Base-by-base conservation (phyloP, 768 basidiomycete species). In the Boletus pseudopeckii region DNA sequence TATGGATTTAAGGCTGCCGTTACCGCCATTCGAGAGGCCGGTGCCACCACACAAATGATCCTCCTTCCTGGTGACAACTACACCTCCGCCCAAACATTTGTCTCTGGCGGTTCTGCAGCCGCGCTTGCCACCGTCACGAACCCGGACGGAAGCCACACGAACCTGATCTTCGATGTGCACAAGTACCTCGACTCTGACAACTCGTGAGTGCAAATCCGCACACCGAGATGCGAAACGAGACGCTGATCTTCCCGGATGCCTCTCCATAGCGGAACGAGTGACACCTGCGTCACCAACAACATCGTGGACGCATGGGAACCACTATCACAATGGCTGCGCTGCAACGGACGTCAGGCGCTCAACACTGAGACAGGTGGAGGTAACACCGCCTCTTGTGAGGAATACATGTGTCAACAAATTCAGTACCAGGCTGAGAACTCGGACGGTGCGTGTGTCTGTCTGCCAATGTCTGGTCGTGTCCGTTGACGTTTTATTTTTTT, bases 321-420 rank as follows among this genome's bases (percentile, higher is more conserved):
- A 4, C 72, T 82, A 1, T 26, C 43, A 11, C 10, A 28, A 7
- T 44, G 43, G 43, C 43, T 44, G 17, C 43, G 43, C 1, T 44
- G 43, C 26, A 44, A 44, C 10, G 43, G 72, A 5, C 71, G 81
- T 14, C 77, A 80, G 58, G 83, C 80, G 0, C 69, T 84, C 63
- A 77, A 80, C 60, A 80, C 79, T 6, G 82, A 83, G 64, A 81
- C 80, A 2, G 82, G 83, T 46, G 82, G 80, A 24, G 81, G 81
- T 11, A 77, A 82, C 59, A 70, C 72, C 5, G 72, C 72, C 1
- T 74, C 73, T 5, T 83, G 81, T 58, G 64, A 72, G 5, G 67
- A 70, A 15, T 75, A 71, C 34, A 9, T 58, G 20, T 57, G 50
- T 7, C 26, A 59, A 11, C 39, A 59, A 33, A 38, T 57, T 7